Conservation (phyloP, 1,139 yeast genomes). For the Pichia sp. region DNA sequence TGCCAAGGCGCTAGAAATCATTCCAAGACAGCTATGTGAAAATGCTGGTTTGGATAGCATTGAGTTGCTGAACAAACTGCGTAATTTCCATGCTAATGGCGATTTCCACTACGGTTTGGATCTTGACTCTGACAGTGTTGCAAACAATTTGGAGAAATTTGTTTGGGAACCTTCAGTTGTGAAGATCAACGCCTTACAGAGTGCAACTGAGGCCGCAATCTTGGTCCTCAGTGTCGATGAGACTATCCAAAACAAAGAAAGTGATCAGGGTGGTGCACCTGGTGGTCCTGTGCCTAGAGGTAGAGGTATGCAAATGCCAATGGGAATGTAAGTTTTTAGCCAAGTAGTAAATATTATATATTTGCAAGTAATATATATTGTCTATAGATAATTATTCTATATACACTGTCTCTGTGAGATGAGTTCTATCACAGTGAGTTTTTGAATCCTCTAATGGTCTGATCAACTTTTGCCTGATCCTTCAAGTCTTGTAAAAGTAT, state of each 20-base stretch:
- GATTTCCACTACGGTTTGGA: slow-evolving; percentile 91
- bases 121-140: slow-evolving; percentile 76
- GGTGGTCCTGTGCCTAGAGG: slow-evolving; percentile 49
- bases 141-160: slow-evolving; percentile 78
- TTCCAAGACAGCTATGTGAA: slow-evolving; percentile 96
- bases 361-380: background rate
- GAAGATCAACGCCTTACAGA: slow-evolving; percentile 85
- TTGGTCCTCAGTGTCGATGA: slow-evolving; percentile 91
- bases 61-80: slow-evolving; percentile 79
- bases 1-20: slow-evolving; percentile 91
- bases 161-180: slow-evolving; percentile 99
- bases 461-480: slow-evolving; percentile 17
- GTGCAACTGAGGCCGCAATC: slow-evolving; percentile 98
- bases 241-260: slow-evolving; percentile 80
- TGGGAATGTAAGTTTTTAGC: slow-evolving; percentile 16
- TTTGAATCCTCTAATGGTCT: slow-evolving; percentile 21
- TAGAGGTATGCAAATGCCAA: slow-evolving; percentile 50
- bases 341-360: background rate
- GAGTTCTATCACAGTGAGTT: slow-evolving; percentile 1
- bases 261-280: slow-evolving; percentile 29
- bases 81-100: slow-evolving; percentile 93
- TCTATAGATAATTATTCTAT: background rate
- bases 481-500: slow-evolving; percentile 24
- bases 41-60: slow-evolving; percentile 97
- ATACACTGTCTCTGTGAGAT: background rate